Conservation (phyloP, 495 filamentous ascomycete species). For the Hypoxylon intermedium region DNA sequence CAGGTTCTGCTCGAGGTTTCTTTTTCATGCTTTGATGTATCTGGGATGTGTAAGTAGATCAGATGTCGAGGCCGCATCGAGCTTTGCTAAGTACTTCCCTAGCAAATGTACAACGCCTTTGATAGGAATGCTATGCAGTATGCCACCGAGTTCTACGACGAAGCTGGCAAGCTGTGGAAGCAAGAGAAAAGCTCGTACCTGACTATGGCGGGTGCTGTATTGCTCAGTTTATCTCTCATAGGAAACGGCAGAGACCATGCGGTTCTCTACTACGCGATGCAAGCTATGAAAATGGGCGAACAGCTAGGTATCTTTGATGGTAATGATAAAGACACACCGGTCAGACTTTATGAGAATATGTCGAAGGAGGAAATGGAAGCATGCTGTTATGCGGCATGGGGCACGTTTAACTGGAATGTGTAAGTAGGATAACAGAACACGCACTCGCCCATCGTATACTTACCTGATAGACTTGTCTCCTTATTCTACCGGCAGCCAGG, state of each 20-base stretch:
- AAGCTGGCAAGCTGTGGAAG: constrained; percentile 22
- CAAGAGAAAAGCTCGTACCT: constrained; percentile 20
- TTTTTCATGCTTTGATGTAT: constrained; percentile 38
- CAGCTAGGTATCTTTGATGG: constrained; percentile 27
- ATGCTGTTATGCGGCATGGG: constrained; percentile 36
- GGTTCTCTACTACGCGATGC: constrained; percentile 26
- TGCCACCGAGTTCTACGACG: constrained; percentile 20
- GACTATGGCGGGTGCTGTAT: constrained; percentile 31
- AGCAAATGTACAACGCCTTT: constrained; percentile 40
- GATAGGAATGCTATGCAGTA: constrained; percentile 19
- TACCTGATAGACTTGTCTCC: constrained; percentile 22
- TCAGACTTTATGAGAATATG: not conserved
- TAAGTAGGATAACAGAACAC: constrained; percentile 11
- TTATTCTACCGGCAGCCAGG: constrained; percentile 35
- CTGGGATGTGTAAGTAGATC: constrained; percentile 33
- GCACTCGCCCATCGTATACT: not conserved
- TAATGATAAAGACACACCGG: not conserved
- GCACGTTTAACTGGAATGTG: constrained; percentile 41
- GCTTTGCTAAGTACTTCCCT: not conserved
- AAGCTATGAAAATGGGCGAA: constrained; percentile 30
- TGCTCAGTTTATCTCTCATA: constrained; percentile 32
- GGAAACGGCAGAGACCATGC: constrained; percentile 27
- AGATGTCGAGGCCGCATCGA: not conserved
- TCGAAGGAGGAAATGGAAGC: constrained; percentile 14
- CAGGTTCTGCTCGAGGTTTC: constrained; percentile 35